Conservation (phyloP, 768 basidiomycete species). For the Imleria badia region DNA sequence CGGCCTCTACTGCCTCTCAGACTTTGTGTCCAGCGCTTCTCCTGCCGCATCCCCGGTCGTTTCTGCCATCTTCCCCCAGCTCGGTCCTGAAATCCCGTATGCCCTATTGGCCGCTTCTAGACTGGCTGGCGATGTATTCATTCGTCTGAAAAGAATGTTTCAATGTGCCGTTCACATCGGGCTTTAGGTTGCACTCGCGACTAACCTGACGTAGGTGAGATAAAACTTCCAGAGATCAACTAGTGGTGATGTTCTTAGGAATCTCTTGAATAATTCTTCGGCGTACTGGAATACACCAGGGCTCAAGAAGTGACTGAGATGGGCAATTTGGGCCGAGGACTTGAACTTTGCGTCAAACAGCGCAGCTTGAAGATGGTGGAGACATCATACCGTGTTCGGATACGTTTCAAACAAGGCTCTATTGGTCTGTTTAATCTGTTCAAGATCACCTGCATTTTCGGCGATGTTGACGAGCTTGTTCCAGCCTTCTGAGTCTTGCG, state of each 20-base stretch:
- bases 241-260: constrained; percentile 79
- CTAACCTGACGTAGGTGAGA: constrained; percentile 87
- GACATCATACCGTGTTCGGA: constrained; percentile 83
- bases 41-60: too few relatives aligned
- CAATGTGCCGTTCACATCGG: constrained; percentile 5
- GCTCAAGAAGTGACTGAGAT: constrained; percentile 74
- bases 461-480: constrained; percentile 75
- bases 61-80: too few relatives aligned
- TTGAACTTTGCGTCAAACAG: constrained; percentile 36
- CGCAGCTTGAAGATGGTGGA: constrained; percentile 23
- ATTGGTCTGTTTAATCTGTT: constrained; percentile 78
- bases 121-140: constrained; percentile 63
- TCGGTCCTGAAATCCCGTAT: too few relatives aligned
- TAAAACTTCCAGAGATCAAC: constrained; percentile 95
- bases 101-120: constrained; percentile 82
- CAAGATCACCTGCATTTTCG: constrained; percentile 73
- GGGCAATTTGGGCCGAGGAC: constrained; percentile 83
- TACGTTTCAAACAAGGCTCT: constrained; percentile 80
- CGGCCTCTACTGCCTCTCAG: too few relatives aligned
- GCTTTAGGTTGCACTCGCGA: constrained; percentile 21
- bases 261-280: constrained; percentile 84
- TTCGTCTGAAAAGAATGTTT: constrained; percentile 46
- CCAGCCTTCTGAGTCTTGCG: constrained; percentile 78
- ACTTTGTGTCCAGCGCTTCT: too few relatives aligned
- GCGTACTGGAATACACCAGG: constrained; percentile 69